These are phyloP conservation scores for Kockovaella imperatae DNA, from an alignment of 768 basidiomycete species.

Conservation along the genomic window DNA sequence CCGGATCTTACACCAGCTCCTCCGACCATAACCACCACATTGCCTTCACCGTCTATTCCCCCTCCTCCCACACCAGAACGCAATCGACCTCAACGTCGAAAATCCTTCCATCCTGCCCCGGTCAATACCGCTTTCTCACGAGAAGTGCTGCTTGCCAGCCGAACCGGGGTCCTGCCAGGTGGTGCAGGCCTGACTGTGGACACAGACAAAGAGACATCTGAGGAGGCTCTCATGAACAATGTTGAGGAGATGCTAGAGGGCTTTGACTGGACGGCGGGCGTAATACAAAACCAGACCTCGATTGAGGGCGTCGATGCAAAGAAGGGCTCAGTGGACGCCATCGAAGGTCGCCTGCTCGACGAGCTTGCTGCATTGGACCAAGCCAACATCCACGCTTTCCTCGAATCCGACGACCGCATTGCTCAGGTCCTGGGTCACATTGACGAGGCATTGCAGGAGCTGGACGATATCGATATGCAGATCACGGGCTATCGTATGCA, in stretches of 20 bases:
- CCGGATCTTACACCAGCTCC: constrained; percentile 7
- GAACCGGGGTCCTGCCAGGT: constrained; percentile 31
- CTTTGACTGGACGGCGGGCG: constrained; percentile 73
- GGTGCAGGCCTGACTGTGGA: constrained; percentile 53
- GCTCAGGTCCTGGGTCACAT: constrained; percentile 74
- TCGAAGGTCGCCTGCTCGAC: constrained; percentile 78
- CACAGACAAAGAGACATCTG: constrained; percentile 55
- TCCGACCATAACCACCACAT: constrained; percentile 24
- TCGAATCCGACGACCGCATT: constrained; percentile 91
- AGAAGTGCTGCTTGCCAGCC: constrained; percentile 37
- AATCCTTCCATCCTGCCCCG: constrained; percentile 41
- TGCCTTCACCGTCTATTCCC: constrained; percentile 16
- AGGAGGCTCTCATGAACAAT: constrained; percentile 71
- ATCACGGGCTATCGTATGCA: constrained; percentile 94
- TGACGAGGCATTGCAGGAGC: constrained; percentile 77
- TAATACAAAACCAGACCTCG: constrained; percentile 1
- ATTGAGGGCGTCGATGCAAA: constrained; percentile 45
- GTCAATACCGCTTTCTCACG: constrained; percentile 41
- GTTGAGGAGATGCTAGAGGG: constrained; percentile 99
- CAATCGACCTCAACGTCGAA: constrained; percentile 54
- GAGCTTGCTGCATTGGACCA: constrained; percentile 86
- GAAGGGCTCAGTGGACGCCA: constrained; percentile 76
- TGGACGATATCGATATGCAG: constrained; percentile 81
- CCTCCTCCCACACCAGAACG: constrained; percentile 42
- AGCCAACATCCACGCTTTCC: constrained; percentile 96